Percentiles rank a stretch among this genome's conserved stretches.
Conservation (phyloP, 2,329 filamentous ascomycete species). For the Ceratocystis colombiana region DNA sequence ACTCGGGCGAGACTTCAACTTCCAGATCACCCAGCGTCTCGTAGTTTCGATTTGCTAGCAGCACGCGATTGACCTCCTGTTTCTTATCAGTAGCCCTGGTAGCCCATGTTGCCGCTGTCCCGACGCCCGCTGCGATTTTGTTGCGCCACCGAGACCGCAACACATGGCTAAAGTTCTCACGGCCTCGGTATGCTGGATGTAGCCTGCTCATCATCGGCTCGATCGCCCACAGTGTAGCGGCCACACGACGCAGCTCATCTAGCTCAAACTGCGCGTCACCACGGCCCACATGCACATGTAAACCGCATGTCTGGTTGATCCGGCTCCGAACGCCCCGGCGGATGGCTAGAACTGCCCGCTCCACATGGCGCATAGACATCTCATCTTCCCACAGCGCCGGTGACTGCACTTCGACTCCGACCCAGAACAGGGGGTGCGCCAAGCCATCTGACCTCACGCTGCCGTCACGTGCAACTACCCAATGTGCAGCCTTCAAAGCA, state of each 20-base stretch:
- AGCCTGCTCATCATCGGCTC: slow-evolving; percentile 34
- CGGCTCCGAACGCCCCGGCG: slow-evolving; percentile 31
- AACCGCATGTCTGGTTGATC: slow-evolving; percentile 32
- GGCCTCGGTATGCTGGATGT: slow-evolving; percentile 32
- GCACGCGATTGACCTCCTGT: neutral
- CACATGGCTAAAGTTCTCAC: slow-evolving; percentile 17
- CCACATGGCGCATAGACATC: slow-evolving; percentile 30
- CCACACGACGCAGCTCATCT: slow-evolving; percentile 30
- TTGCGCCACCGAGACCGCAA: slow-evolving; percentile 11
- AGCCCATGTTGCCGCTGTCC: neutral
- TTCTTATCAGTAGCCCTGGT: neutral
- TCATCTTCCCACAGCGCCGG: slow-evolving; percentile 32
- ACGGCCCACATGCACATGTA: slow-evolving; percentile 35
- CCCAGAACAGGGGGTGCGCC: slow-evolving; percentile 25
- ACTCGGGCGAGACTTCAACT: neutral
- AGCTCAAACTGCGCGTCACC: slow-evolving; percentile 31
- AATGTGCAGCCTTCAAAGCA: neutral
- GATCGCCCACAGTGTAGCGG: slow-evolving; percentile 33
- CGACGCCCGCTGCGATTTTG: neutral
- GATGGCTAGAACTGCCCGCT: slow-evolving; percentile 31
- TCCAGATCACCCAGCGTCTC: neutral
- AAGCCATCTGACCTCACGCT: slow-evolving; percentile 12
- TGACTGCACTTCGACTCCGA: slow-evolving; percentile 31
- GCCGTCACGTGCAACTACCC: slow-evolving; percentile 8
- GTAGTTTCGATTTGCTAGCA: neutral